A percentile compares a stretch with the other conserved stretches of the same genome.
Conservation (phyloP, 371 early-diverging fungal species). For the Modicella reniformis region DNA sequence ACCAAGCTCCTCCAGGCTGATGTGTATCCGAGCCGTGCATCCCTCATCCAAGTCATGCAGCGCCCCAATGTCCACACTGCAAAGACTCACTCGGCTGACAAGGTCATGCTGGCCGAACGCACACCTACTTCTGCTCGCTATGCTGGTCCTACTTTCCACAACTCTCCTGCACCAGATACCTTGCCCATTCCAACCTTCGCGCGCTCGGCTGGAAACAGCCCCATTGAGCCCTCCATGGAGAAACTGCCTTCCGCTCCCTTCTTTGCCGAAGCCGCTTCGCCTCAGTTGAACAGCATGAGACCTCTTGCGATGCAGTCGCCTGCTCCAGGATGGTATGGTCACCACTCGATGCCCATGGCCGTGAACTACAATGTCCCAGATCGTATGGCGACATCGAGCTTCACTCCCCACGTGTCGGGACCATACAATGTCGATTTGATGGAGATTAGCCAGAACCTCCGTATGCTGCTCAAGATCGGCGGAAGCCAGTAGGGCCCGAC, state of each 20-base stretch:
- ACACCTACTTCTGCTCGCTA: slow-evolving; percentile 55
- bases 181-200: slow-evolving; percentile 79
- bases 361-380: slow-evolving; percentile 51
- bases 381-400: slow-evolving; percentile 55
- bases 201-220: slow-evolving; percentile 26
- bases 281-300: slow-evolving; percentile 39
- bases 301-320: slow-evolving; percentile 10
- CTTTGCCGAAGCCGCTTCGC: slow-evolving; percentile 49
- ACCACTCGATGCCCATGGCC: slow-evolving; percentile 29
- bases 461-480: slow-evolving; percentile 56
- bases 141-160: slow-evolving; percentile 84
- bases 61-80: slow-evolving; percentile 21
- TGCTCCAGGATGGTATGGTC: slow-evolving; percentile 22
- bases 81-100: slow-evolving; percentile 34
- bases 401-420: slow-evolving; percentile 9
- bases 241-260: slow-evolving; percentile 29
- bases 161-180: slow-evolving; percentile 79
- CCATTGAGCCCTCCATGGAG: slow-evolving; percentile 27
- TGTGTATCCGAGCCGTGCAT: not conserved
- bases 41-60: slow-evolving; percentile 10
- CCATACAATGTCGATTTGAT: slow-evolving; percentile 30
- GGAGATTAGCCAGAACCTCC: slow-evolving; percentile 56
- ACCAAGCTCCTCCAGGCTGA: not conserved
- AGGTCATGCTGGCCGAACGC: slow-evolving; percentile 23
- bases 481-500: slow-evolving; percentile 39